Evolutionary conservation across 345 rosid species (phyloP).

Genomic region (Salix suchowensis): DNA sequence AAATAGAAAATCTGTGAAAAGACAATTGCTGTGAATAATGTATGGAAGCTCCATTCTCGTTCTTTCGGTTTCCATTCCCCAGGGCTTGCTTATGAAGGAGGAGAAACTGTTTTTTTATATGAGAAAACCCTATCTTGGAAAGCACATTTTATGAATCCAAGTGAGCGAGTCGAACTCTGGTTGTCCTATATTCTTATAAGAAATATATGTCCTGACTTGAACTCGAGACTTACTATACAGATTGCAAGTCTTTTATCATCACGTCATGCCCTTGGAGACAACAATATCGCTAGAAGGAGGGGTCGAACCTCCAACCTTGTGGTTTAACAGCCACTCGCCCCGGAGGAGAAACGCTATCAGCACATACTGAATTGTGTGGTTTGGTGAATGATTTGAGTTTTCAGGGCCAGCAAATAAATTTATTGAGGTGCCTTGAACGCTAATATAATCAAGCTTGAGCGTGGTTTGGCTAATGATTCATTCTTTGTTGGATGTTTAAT

Average conservation of each 20-base stretch:
- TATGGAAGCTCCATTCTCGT: constrained; percentile 1
- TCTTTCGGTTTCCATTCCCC: background rate
- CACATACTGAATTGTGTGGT: constrained; percentile 10
- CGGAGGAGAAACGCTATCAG: background rate
- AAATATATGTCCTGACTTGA: too few relatives aligned
- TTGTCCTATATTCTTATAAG: too few relatives aligned
- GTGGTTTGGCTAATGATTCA: constrained; percentile 30
- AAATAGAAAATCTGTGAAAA: constrained; percentile 16
- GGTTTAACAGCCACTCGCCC: too few relatives aligned
- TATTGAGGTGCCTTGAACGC: constrained; percentile 9
- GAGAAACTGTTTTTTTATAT: background rate
- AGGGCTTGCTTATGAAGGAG: background rate
- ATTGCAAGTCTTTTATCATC: too few relatives aligned
- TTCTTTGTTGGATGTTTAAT: constrained; percentile 16
- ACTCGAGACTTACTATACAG: too few relatives aligned
- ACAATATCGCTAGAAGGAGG: too few relatives aligned
- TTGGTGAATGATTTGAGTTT: constrained; percentile 18
- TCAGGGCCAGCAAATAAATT: constrained; percentile 10
- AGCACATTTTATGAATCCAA: too few relatives aligned
- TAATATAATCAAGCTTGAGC: constrained; percentile 16
- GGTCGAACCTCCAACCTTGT: too few relatives aligned
- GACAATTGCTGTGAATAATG: constrained; percentile 1
- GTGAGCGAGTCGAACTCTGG: too few relatives aligned
- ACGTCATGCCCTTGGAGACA: too few relatives aligned
- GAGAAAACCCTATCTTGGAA: too few relatives aligned